A percentile compares a stretch with the other conserved stretches of the same genome.
Evolutionary conservation across 2,329 filamentous ascomycete species (phyloP).

Genomic region (Trichoderma koningiopsis): DNA sequence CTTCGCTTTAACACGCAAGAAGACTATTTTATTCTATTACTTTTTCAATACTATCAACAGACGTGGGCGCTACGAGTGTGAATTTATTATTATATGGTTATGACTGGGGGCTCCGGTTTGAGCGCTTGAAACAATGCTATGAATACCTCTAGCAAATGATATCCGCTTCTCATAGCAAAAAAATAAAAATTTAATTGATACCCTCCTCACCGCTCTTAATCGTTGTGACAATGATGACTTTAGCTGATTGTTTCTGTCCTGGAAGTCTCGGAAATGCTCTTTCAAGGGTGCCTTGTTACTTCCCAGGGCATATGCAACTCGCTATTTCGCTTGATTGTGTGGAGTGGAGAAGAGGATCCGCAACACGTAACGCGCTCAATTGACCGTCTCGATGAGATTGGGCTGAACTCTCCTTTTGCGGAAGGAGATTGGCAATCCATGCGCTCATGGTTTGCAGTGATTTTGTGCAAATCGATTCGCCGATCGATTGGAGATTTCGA

Average conservation of each 20-base stretch:
- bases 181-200: background rate
- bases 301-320: background rate
- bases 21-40: background rate
- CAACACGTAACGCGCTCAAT: background rate
- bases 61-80: background rate
- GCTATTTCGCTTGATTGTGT: background rate
- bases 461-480: background rate
- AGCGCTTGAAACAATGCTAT: background rate
- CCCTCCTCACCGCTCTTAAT: no score
- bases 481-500: background rate
- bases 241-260: background rate
- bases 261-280: background rate
- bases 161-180: background rate
- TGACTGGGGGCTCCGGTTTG: background rate
- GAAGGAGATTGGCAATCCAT: background rate
- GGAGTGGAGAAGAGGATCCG: background rate
- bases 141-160: background rate
- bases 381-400: background rate
- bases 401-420: background rate
- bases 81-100: background rate
- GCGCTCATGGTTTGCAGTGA: background rate
- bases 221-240: no score
- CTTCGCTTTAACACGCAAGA: background rate
- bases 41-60: background rate
- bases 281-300: background rate